Percentiles rank a stretch among this genome's conserved stretches.
Evolutionary conservation across 2,329 filamentous ascomycete genomes (phyloP).

Genomic region (Aspergillus latus): DNA sequence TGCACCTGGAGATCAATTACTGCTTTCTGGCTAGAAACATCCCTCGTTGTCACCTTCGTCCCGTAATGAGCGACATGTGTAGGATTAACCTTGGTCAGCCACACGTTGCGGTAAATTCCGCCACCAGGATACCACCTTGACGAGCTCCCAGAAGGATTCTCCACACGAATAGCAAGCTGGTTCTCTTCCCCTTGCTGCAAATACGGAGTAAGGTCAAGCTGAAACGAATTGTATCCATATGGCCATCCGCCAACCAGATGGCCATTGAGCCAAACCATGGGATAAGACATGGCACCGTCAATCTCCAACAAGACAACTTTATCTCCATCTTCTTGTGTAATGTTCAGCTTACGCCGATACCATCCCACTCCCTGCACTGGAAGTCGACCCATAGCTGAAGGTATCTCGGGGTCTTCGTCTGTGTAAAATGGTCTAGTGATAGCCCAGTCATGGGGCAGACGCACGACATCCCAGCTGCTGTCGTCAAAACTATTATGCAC

Average conservation of each 20-base stretch:
- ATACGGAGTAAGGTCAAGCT: constrained; percentile 6
- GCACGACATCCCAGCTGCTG: background rate
- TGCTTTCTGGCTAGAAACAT: background rate
- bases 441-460: constrained; percentile 9
- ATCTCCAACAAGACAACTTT: background rate
- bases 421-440: background rate
- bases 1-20: background rate
- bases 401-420: background rate
- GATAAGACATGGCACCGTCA: constrained; percentile 9
- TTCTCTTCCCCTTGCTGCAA: background rate
- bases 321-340: background rate
- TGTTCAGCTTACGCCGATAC: constrained; percentile 1
- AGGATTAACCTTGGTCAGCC: constrained; percentile 5
- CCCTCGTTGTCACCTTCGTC: background rate
- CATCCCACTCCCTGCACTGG: constrained; percentile 9
- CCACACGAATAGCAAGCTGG: constrained; percentile 3
- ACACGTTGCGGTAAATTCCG: constrained; percentile 11
- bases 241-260: constrained; percentile 8
- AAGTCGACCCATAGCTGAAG: background rate
- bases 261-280: constrained; percentile 10
- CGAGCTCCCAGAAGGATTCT: constrained; percentile 1
- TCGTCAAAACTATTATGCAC: constrained; percentile 3
- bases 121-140: constrained; percentile 12
- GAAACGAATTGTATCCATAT: constrained; percentile 5
- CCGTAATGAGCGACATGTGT: constrained; percentile 6